Base-by-base conservation (phyloP, 768 basidiomycete genomes). In the Termitomyces heimii region DNA sequence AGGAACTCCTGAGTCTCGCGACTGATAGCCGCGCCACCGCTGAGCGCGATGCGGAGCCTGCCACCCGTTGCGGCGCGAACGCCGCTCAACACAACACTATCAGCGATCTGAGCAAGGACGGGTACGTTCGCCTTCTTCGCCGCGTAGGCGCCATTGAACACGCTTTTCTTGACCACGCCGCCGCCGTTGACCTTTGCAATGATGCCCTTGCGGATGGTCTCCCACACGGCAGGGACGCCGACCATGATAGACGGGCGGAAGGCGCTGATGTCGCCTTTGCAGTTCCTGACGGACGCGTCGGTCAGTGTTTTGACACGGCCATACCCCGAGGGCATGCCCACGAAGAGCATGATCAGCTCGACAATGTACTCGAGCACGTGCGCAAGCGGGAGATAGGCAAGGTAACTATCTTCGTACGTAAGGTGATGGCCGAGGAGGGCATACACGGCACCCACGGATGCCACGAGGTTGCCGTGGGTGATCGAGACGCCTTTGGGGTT, bases 351-450 rank as follows among this genome's bases (percentile, higher is more conserved):
- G 56, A 77, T 73, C 46, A 91, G 74, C 77, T 99, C 96, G 64
- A 97, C 92, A 57, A 95, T 86, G 68, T 92, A 97, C 73, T 98
- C 96, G 59, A 99, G 78, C 61, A 98, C 94, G 70, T 99, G 95
- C 0, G 93, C 94, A 34, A 96, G 85, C 1, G 94, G 95, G 4
- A 98, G 82, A 75, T 93, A 97, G 2, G 94, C 96, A 57, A 97
- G 85, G 75, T 82, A 94, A 16, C 73, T 80, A 72, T 89, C 94
- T 53, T 72, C 78, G 46, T 71, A 68, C 6, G 72, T 74, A 47
- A 89, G 71, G 65, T 85, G 82, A 65, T 86, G 86, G 29, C 87
- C 79, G 13, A 97, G 78, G 3, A 96, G 77, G 14, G 68, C 73
- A 69, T 81, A 79, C 16, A 96, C 81, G n/a, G 88, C 89, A n/a